phyloP scores from a whole-genome alignment of 164 flowering plant species.

The Platanus orientalis region DNA sequence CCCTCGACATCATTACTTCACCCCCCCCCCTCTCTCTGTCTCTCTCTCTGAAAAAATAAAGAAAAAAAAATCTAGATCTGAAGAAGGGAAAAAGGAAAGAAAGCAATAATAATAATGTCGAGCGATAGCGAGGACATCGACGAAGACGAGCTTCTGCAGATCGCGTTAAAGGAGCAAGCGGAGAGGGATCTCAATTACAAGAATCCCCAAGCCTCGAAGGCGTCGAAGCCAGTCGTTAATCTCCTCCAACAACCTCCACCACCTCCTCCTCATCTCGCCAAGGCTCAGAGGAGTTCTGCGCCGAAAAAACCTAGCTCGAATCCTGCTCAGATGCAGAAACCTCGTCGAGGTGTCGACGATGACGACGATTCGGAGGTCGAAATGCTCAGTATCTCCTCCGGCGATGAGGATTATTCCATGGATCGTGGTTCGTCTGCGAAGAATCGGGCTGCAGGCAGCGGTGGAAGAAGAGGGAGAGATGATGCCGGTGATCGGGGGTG shows the following conservation, averaged over 20 bases:
- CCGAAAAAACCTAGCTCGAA: conserved; percentile 7
- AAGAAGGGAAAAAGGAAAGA: conserved; percentile 1
- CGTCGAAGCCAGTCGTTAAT: conserved; percentile 64
- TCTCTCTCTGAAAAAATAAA: no score
- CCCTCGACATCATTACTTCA: no score
- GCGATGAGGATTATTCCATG: conserved; percentile 71
- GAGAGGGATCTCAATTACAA: conserved; percentile 61
- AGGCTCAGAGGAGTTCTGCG: conserved; percentile 1
- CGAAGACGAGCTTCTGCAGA: conserved; percentile 98
- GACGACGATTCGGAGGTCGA: conserved; percentile 99
- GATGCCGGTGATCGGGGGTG: conserved; percentile 46
- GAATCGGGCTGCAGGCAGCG: conserved; percentile 21
- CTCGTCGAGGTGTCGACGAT: conserved; percentile 37
- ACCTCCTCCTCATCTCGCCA: conserved; percentile 10
- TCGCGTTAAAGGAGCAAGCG: conserved; percentile 83
- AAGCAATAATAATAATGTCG: conserved; percentile 34
- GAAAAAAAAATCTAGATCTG: conserved; percentile 1
- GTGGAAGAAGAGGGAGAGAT: conserved; percentile 31
- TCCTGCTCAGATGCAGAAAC: conserved; percentile 17
- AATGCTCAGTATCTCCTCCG: conserved; percentile 94
- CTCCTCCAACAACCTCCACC: conserved; percentile 67
- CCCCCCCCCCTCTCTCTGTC: no score
- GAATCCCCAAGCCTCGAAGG: conserved; percentile 24
- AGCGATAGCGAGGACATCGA: conserved; percentile 73
- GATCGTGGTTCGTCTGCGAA: conserved; percentile 23